phyloP scores from a whole-genome alignment of 352 stramenopile genomes.

The Pythium pyrilobum region DNA sequence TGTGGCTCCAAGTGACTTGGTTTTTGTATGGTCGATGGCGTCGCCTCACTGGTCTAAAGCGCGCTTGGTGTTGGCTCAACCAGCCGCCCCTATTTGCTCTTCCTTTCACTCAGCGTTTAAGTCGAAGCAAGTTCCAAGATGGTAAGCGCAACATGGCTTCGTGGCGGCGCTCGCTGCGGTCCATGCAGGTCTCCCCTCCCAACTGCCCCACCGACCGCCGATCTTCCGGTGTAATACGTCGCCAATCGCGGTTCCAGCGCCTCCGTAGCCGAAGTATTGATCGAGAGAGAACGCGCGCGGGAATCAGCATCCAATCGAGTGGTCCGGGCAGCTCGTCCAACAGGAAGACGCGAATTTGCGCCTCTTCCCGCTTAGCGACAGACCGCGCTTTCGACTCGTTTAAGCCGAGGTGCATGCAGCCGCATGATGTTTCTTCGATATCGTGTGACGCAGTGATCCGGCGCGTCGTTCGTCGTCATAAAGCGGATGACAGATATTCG shows the following conservation, averaged over 20 bases:
- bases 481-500: too few species aligned
- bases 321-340: too few species aligned
- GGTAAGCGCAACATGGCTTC: constrained; percentile 35
- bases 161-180: not conserved
- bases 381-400: too few species aligned
- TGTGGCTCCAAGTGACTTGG: constrained; percentile 26
- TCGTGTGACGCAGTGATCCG: too few species aligned
- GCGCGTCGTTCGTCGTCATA: too few species aligned
- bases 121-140: constrained; percentile 84
- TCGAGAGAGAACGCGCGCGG: not conserved
- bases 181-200: not conserved
- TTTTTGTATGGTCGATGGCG: constrained; percentile 51
- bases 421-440: too few species aligned
- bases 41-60: constrained; percentile 25
- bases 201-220: not conserved
- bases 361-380: too few species aligned
- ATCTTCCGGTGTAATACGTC: not conserved
- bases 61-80: constrained; percentile 24
- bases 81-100: constrained; percentile 62
- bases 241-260: not conserved
- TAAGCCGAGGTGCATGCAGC: too few species aligned
- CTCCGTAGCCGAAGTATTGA: not conserved
- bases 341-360: too few species aligned
- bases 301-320: not conserved
- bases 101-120: constrained; percentile 86